A percentile compares a stretch with the other conserved stretches of the same genome.
phyloP scores from a whole-genome alignment of 345 rosid genomes.

The Mangifera indica region DNA sequence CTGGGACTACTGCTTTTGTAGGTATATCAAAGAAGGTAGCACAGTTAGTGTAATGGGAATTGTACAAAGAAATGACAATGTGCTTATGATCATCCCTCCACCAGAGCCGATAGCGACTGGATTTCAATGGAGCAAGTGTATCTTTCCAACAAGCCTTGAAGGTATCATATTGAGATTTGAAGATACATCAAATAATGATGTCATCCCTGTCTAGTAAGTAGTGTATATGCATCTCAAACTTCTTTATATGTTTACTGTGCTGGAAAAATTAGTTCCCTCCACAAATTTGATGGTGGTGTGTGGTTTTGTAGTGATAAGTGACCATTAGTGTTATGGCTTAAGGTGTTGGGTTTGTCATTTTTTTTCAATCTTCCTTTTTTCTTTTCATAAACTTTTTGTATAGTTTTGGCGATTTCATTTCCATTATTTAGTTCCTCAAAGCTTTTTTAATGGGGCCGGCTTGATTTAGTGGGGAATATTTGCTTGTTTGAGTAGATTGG shows the following conservation, averaged over 20 bases:
- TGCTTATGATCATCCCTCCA: slow-evolving; percentile 93
- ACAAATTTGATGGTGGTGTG: slow-evolving; percentile 20
- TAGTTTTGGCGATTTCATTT: slow-evolving; percentile 16
- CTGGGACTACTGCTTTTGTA: slow-evolving; percentile 21
- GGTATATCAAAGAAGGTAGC: slow-evolving; percentile 98
- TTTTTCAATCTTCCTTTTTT: neutral
- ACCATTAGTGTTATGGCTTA: slow-evolving; percentile 4
- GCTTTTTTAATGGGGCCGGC: slow-evolving; percentile 5
- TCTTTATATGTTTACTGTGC: neutral
- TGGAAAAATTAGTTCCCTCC: slow-evolving; percentile 6
- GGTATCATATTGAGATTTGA: slow-evolving; percentile 94
- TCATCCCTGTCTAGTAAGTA: slow-evolving; percentile 73
- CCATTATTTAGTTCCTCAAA: slow-evolving; percentile 10
- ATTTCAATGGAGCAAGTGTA: slow-evolving; percentile 81
- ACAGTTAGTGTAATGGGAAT: slow-evolving; percentile 94
- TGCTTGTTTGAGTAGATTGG: neutral
- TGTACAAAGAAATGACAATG: slow-evolving; percentile 89
- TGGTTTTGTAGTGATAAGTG: slow-evolving; percentile 21
- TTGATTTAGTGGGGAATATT: slow-evolving; percentile 1
- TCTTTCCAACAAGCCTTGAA: slow-evolving; percentile 84
- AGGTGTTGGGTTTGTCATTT: slow-evolving; percentile 11
- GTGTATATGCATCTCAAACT: slow-evolving; percentile 6
- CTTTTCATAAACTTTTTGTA: slow-evolving; percentile 19
- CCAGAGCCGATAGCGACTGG: slow-evolving; percentile 83
- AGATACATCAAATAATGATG: slow-evolving; percentile 83